Conservation (phyloP, 371 early-diverging fungal species). For the Rhizopus arrhizus region DNA sequence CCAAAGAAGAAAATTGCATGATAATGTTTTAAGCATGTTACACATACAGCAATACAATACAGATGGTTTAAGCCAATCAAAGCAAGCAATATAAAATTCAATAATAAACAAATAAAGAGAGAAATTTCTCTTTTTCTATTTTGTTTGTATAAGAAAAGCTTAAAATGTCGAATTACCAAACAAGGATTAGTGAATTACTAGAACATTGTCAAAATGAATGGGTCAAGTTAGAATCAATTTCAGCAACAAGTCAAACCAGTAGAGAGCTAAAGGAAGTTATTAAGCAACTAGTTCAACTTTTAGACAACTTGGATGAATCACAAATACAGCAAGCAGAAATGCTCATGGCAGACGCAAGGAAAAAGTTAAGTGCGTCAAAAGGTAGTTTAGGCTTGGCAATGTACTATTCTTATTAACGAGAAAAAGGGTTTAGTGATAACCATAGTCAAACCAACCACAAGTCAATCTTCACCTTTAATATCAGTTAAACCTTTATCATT, state of each 20-base stretch:
- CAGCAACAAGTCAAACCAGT: conserved; percentile 10
- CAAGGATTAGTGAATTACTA: conserved; percentile 17
- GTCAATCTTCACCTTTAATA: conserved; percentile 25
- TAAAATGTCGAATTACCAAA: conserved; percentile 23
- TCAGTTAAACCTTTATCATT: conserved; percentile 3
- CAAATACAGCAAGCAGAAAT: conserved; percentile 30
- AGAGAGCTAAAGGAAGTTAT: conserved; percentile 32
- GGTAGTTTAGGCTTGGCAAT: conserved; percentile 14
- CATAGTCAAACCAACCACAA: conserved; percentile 21
- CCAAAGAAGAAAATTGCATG: too few relatives aligned
- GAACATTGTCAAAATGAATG: conserved; percentile 24
- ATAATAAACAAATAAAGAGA: neutral
- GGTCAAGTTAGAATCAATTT: conserved; percentile 17
- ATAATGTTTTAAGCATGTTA: too few relatives aligned
- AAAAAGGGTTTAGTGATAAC: conserved; percentile 9
- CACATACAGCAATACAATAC: too few relatives aligned
- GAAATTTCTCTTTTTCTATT: neutral
- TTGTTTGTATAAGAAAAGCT: too few relatives aligned
- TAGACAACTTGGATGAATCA: conserved; percentile 33
- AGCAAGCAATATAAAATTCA: neutral
- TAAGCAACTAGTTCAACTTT: conserved; percentile 30
- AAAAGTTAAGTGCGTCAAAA: conserved; percentile 25
- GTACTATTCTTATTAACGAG: neutral
- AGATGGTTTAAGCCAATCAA: too few relatives aligned
- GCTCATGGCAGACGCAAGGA: conserved; percentile 29